These are phyloP conservation scores for Starmera amethionina DNA, from an alignment of 805 yeast genomes.

Conservation along the genomic window DNA sequence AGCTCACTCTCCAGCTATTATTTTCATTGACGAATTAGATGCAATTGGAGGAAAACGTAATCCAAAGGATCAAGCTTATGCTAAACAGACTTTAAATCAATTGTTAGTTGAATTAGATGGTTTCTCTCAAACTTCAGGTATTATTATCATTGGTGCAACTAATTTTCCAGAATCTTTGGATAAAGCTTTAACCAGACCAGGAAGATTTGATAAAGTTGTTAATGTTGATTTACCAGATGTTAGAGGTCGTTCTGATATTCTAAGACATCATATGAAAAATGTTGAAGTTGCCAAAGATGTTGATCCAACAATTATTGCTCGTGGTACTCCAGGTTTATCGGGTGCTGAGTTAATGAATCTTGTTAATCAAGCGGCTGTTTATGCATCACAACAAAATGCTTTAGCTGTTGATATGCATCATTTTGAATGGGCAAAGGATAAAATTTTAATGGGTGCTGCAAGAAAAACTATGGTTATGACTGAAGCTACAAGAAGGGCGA, in stretches of 20 bases:
- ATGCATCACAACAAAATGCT: conserved; percentile 90
- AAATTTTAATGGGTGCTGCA: conserved; percentile 96
- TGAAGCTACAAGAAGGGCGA: conserved; percentile 84
- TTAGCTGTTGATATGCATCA: conserved; percentile 83
- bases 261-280: conserved; percentile 84
- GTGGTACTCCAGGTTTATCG: conserved; percentile 97
- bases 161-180: conserved; percentile 96
- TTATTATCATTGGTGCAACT: conserved; percentile 95
- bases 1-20: conserved; percentile 91
- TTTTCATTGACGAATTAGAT: conserved; percentile 95
- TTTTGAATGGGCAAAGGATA: conserved; percentile 99
- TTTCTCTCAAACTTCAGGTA: conserved; percentile 83
- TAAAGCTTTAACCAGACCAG: conserved; percentile 96
- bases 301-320: conserved; percentile 81
- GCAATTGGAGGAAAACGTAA: conserved; percentile 98
- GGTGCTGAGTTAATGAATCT: conserved; percentile 96
- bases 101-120: conserved; percentile 94
- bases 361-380: conserved; percentile 96
- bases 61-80: conserved; percentile 96
- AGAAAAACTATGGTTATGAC: conserved; percentile 96
- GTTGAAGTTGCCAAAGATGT: conserved; percentile 80
- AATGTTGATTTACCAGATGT: conserved; percentile 96
- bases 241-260: conserved; percentile 89
- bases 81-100: conserved; percentile 95
- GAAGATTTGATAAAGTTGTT: conserved; percentile 93